phyloP scores from a whole-genome alignment of 768 basidiomycete genomes.

The Kwoniella mangroviensis region DNA sequence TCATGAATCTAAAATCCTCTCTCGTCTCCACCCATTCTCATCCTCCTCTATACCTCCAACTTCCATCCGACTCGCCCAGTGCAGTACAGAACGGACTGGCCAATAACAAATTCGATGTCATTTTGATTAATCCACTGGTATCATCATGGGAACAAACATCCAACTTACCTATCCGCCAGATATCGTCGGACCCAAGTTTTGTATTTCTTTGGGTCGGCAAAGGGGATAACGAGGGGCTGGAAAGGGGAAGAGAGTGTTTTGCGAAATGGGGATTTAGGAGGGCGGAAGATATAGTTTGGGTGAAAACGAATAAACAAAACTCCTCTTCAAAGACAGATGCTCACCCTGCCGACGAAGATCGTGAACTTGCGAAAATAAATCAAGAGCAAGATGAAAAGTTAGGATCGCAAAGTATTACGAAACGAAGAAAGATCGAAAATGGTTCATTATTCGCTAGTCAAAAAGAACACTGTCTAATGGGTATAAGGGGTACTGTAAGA shows the following conservation, averaged over 20 bases:
- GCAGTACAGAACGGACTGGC: constrained; percentile 1
- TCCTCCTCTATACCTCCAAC: constrained; percentile 73
- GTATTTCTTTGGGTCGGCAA: constrained; percentile 95
- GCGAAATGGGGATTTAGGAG: constrained; percentile 85
- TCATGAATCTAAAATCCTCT: constrained; percentile 79
- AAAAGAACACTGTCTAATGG: constrained; percentile 96
- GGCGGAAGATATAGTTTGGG: constrained; percentile 99
- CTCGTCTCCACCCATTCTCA: constrained; percentile 73
- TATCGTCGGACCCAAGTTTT: constrained; percentile 90
- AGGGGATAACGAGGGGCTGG: constrained; percentile 86
- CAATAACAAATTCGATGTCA: constrained; percentile 77
- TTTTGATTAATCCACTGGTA: constrained; percentile 78
- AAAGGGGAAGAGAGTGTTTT: constrained; percentile 85
- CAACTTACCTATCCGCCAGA: constrained; percentile 75
- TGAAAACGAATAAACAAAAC: constrained; percentile 75
- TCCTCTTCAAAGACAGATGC: too few relatives aligned
- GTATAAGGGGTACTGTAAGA: constrained; percentile 93
- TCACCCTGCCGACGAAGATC: neutral
- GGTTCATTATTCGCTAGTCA: constrained; percentile 73
- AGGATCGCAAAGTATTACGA: too few relatives aligned
- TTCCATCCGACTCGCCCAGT: constrained; percentile 37
- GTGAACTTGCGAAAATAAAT: constrained; percentile 43
- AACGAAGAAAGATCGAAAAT: neutral
- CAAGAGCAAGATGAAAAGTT: constrained; percentile 63
- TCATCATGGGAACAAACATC: constrained; percentile 75